These are phyloP conservation scores for Rhizopogon salebrosus DNA, from an alignment of 768 basidiomycete genomes.

Conservation along the genomic window DNA sequence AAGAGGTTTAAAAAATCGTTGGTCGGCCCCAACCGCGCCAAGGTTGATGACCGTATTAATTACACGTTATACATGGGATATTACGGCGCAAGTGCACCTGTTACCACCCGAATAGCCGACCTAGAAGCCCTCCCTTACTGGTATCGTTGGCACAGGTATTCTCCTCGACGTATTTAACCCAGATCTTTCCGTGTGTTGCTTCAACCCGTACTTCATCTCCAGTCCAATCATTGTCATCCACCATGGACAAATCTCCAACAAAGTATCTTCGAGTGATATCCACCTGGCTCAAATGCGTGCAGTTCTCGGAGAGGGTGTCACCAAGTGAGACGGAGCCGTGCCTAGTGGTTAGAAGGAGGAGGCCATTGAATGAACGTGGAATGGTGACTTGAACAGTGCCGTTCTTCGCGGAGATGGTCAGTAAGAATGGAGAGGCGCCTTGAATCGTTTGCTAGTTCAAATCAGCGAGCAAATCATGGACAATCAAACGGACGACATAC, in stretches of 20 bases:
- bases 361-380: slow-evolving; percentile 18
- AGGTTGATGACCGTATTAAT: not conserved
- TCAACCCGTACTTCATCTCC: slow-evolving; percentile 17
- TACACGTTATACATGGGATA: not conserved
- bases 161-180: slow-evolving; percentile 18
- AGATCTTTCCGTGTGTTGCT: slow-evolving; percentile 12
- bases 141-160: not conserved
- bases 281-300: slow-evolving; percentile 19
- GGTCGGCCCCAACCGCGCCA: too few species aligned
- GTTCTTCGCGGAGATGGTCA: slow-evolving; percentile 8
- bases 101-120: slow-evolving; percentile 13
- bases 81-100: not conserved
- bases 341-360: slow-evolving; percentile 12
- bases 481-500: slow-evolving; percentile 8
- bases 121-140: slow-evolving; percentile 13
- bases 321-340: slow-evolving; percentile 13
- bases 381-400: slow-evolving; percentile 12
- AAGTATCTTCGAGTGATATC: slow-evolving; percentile 15
- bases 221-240: slow-evolving; percentile 15
- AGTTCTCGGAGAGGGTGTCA: slow-evolving; percentile 9
- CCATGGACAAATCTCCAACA: slow-evolving; percentile 16
- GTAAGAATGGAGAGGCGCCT: slow-evolving; percentile 9
- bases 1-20: too few species aligned
- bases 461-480: not conserved
- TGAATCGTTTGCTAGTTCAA: slow-evolving; percentile 12